Conservation (phyloP, 75 land plant genomes). For the Cupressus sempervirens region DNA sequence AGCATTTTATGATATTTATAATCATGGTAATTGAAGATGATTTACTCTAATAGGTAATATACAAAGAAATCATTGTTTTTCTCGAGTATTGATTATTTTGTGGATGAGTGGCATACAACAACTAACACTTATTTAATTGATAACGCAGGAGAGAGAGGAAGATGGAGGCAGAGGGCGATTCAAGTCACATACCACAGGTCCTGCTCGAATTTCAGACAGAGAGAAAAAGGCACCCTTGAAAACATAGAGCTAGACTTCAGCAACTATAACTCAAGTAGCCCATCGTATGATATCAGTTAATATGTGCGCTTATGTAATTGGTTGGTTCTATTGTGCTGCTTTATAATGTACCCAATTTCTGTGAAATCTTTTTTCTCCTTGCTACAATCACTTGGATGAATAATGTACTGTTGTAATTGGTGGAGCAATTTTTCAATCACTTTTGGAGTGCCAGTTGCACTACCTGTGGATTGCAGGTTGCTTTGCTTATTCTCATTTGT, state of each 20-base stretch:
- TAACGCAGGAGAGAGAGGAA: slow-evolving; percentile 85
- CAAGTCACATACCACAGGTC: slow-evolving; percentile 91
- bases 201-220: slow-evolving; percentile 92
- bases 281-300: background rate
- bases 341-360: background rate
- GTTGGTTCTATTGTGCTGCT: background rate
- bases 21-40: background rate
- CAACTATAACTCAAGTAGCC: background rate
- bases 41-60: background rate
- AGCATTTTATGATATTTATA: slow-evolving; percentile 4
- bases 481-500: background rate
- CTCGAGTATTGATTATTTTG: background rate
- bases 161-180: slow-evolving; percentile 95
- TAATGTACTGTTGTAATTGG: background rate
- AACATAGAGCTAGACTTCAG: slow-evolving; percentile 20
- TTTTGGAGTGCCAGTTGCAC: background rate
- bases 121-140: slow-evolving; percentile 5
- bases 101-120: background rate
- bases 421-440: background rate
- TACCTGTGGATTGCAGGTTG: background rate
- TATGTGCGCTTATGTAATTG: background rate
- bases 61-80: background rate
- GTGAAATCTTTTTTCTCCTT: background rate
- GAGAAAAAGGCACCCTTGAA: slow-evolving; percentile 99
- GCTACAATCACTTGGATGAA: background rate